These are phyloP conservation scores for Candida patagonica DNA, from an alignment of 805 yeast genomes.

Conservation along the genomic window DNA sequence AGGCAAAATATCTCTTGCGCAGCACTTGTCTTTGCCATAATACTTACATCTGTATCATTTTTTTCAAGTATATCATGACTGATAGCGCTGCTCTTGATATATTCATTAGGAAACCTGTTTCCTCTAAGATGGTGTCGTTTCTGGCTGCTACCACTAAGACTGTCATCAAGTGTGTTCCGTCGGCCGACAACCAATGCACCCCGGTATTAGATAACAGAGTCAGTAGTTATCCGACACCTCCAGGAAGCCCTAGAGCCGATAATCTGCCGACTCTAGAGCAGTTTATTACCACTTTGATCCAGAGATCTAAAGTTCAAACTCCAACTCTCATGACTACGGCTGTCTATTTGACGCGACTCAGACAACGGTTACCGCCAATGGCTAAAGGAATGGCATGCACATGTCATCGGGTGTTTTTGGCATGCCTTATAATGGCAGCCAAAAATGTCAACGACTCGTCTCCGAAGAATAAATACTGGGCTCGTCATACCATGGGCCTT, in stretches of 20 bases:
- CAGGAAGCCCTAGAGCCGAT: constrained; percentile 8
- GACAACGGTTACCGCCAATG: constrained; percentile 70
- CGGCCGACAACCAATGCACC: constrained; percentile 13
- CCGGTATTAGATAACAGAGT: constrained; percentile 9
- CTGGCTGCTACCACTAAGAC: constrained; percentile 33
- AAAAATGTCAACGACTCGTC: constrained; percentile 87
- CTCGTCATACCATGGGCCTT: constrained; percentile 81
- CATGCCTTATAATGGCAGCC: constrained; percentile 84
- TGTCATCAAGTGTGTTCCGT: constrained; percentile 30
- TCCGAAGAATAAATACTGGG: constrained; percentile 96
- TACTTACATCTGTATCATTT: too few species aligned
- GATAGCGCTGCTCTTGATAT: constrained; percentile 31
- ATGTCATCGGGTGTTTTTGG: constrained; percentile 84
- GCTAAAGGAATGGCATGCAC: constrained; percentile 87
- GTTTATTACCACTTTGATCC: constrained; percentile 67
- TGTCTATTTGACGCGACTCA: constrained; percentile 70
- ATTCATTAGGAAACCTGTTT: constrained; percentile 34
- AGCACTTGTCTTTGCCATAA: too few species aligned
- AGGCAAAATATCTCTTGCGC: too few species aligned
- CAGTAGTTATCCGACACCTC: constrained; percentile 6
- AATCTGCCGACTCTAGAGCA: constrained; percentile 23
- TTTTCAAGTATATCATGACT: constrained; percentile 15
- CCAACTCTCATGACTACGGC: constrained; percentile 91
- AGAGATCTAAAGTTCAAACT: constrained; percentile 84
- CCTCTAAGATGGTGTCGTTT: constrained; percentile 32